Evolutionary conservation across 495 filamentous ascomycete genomes (phyloP), one percentile per base, ranked within the genome.

Genomic region (Terfezia claveryi): DNA sequence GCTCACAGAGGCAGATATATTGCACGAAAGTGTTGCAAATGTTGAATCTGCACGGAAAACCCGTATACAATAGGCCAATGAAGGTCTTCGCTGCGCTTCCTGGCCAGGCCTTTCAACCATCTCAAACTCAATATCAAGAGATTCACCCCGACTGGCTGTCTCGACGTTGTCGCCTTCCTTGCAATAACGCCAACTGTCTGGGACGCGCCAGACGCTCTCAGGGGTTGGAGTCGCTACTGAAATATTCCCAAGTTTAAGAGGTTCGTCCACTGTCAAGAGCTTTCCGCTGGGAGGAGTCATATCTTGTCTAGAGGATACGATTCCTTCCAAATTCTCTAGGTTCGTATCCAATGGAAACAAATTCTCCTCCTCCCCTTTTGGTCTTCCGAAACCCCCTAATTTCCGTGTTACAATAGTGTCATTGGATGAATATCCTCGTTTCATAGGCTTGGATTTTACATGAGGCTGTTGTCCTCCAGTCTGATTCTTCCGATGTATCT

Each of bases 11-110:
- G 89, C 79, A 61, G 85, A 83, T 57, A 96, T 68, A 16, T 76
- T 72, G 61, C 83, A 77, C 20, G 85, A 87, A 14, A 96, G 75
- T 0, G 88, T 94, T 8, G 86, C 85, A 69, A 95, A 99, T 8
- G 92, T 94, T 12, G 80, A 83, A 65, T 99, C 92, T 10, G 82
- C 78, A 32, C 88, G 80, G 69, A 96, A 99, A 16, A 99, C 79
- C n/a, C 92, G 85, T 58, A 96, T 89, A 64, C 86, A 94, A 66
- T 91, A 93, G 46, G 65, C n/a, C 50, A 32, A 20, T 27, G 23
- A 32, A 17, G n/a, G 50, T 12, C 6, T 16, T 12, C 50, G 23
- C 10, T 51, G 50, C 17, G 73, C 69, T 62, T 83, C 80, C 60
- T 84, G 77, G 55, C 83, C 81, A 1, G 74, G 74, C 56, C 74